These are phyloP conservation scores for Nitzschia sp. DNA, from an alignment of 108 stramenopile genomes.

Conservation along the genomic window DNA sequence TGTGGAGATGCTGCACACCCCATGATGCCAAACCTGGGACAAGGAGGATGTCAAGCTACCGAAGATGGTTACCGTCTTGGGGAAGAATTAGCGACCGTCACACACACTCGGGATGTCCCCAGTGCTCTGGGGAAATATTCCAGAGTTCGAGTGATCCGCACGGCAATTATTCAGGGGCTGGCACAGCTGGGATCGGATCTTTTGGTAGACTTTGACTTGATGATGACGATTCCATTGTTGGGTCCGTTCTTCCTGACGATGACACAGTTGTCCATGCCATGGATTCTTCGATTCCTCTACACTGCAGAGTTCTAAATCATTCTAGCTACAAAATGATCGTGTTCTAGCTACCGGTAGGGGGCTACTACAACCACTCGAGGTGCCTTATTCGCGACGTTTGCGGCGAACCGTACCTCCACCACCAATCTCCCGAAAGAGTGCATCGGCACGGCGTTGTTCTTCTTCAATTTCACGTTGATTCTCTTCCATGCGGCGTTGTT, in stretches of 20 bases:
- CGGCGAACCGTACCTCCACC: neutral
- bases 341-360: too few relatives aligned
- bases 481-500: constrained; percentile 43
- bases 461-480: constrained; percentile 50
- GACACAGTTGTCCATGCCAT: constrained; percentile 92
- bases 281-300: constrained; percentile 86
- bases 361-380: too few relatives aligned
- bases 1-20: constrained; percentile 97
- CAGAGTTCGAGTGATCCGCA: constrained; percentile 71
- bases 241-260: constrained; percentile 92
- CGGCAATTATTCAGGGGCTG: constrained; percentile 84
- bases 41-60: constrained; percentile 96
- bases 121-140: constrained; percentile 72
- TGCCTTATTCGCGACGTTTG: constrained; percentile 14
- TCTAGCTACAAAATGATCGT: neutral
- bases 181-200: constrained; percentile 90
- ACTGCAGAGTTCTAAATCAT: constrained; percentile 76
- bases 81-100: constrained; percentile 85
- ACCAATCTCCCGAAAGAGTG: constrained; percentile 56
- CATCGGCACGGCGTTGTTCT: constrained; percentile 61
- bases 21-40: constrained; percentile 93
- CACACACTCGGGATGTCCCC: constrained; percentile 71
- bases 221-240: constrained; percentile 92
- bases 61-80: constrained; percentile 95
- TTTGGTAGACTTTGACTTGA: constrained; percentile 91